These are phyloP conservation scores for Picochlorum sp. DNA, from an alignment of 139 green algal genomes.

Conservation along the genomic window DNA sequence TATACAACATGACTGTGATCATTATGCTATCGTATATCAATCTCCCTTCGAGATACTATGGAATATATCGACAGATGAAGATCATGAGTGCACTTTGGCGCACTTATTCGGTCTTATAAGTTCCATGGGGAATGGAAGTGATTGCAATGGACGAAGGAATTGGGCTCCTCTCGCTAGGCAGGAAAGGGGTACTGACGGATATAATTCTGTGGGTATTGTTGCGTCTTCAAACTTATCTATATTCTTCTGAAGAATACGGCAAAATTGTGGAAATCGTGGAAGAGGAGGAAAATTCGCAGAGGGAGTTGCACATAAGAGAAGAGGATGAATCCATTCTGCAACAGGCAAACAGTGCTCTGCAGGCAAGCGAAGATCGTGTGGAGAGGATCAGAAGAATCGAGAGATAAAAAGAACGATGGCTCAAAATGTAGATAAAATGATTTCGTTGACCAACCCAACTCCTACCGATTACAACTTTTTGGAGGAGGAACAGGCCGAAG, in stretches of 20 bases:
- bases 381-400: constrained; percentile 31
- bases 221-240: constrained; percentile 44
- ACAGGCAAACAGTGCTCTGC: constrained; percentile 29
- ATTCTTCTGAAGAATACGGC: constrained; percentile 19
- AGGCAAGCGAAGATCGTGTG: constrained; percentile 25
- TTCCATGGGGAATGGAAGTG: constrained; percentile 13
- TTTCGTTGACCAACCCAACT: background rate
- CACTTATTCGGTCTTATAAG: constrained; percentile 65
- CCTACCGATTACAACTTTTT: background rate
- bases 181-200: constrained; percentile 37
- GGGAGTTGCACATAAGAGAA: background rate
- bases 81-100: constrained; percentile 28
- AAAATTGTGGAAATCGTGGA: constrained; percentile 22
- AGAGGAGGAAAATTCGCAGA: constrained; percentile 19
- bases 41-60: constrained; percentile 20
- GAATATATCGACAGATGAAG: no score
- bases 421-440: background rate
- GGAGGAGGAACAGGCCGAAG: background rate
- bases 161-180: constrained; percentile 1
- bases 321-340: constrained; percentile 4
- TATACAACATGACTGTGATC: constrained; percentile 68
- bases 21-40: constrained; percentile 48
- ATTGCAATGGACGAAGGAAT: no score
- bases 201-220: constrained; percentile 58
- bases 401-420: constrained; percentile 37